Conservation (phyloP, 1,284 basidiomycete species). For the Microbotryum lychnidis-dioicae region DNA sequence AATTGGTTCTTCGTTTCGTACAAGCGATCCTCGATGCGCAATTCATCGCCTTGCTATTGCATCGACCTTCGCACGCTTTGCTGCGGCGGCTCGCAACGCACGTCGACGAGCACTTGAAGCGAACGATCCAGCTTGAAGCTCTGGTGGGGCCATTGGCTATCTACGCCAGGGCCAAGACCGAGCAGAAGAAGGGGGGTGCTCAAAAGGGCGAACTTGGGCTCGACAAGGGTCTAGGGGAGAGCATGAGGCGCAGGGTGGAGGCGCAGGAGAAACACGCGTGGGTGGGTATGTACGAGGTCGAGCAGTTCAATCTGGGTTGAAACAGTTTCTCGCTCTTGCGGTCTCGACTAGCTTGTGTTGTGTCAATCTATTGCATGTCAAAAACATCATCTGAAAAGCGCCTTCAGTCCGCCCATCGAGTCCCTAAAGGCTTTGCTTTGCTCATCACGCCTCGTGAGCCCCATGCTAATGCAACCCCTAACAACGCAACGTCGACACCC, state of each 20-base stretch:
- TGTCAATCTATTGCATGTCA: neutral
- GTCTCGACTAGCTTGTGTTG: neutral
- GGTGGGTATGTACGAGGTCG: constrained; percentile 25
- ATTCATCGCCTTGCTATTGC: constrained; percentile 29
- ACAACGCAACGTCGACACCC: constrained; percentile 13
- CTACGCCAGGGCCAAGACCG: constrained; percentile 18
- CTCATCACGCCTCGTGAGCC: constrained; percentile 7
- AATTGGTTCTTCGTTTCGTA: constrained; percentile 23
- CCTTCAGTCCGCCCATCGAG: neutral
- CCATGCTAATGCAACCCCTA: constrained; percentile 20
- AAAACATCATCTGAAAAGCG: no score
- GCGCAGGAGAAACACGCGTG: constrained; percentile 30
- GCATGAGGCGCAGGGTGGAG: constrained; percentile 22
- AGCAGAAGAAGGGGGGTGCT: constrained; percentile 7
- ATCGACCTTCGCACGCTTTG: constrained; percentile 24
- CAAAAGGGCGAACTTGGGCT: constrained; percentile 3
- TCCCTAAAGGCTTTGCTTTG: constrained; percentile 24
- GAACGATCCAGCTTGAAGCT: constrained; percentile 18
- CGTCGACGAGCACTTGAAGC: constrained; percentile 14
- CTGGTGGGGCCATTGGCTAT: constrained; percentile 24
- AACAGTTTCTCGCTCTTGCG: no score
- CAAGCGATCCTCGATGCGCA: constrained; percentile 30
- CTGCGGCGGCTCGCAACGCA: constrained; percentile 24
- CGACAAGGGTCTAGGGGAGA: constrained; percentile 20
- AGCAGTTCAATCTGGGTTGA: constrained; percentile 11